Conservation (phyloP, 805 yeast genomes). For the Ogataea paraovalis region DNA sequence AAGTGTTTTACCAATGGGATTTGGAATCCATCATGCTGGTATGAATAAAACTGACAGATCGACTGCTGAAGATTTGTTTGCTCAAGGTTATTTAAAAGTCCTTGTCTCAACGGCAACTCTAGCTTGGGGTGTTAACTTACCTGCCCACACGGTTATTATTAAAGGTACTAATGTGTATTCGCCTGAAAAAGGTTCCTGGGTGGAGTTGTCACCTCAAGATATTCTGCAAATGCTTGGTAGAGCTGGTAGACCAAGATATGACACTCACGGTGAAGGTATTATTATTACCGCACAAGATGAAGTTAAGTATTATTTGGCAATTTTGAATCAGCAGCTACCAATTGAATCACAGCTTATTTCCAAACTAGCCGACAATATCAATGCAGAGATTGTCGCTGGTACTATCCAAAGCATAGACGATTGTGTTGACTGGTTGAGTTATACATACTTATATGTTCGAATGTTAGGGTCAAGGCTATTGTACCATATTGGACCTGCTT, state of each 20-base stretch:
- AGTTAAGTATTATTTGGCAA: constrained; percentile 81
- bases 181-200: constrained; percentile 88
- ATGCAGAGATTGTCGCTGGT: constrained; percentile 85
- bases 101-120: constrained; percentile 88
- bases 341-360: constrained; percentile 84
- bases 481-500: constrained; percentile 71
- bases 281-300: constrained; percentile 85
- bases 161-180: constrained; percentile 93
- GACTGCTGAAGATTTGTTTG: constrained; percentile 79
- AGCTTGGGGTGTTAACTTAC: constrained; percentile 96
- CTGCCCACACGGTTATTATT: constrained; percentile 91
- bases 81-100: constrained; percentile 80
- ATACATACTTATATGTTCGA: constrained; percentile 74
- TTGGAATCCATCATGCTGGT: constrained; percentile 94
- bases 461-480: constrained; percentile 69
- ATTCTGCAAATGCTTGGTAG: constrained; percentile 96
- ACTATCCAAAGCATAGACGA: constrained; percentile 55
- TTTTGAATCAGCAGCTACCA: constrained; percentile 87
- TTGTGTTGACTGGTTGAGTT: constrained; percentile 76
- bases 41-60: constrained; percentile 67
- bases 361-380: constrained; percentile 65
- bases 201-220: constrained; percentile 90
- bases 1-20: constrained; percentile 62
- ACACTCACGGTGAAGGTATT: constrained; percentile 88
- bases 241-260: constrained; percentile 96